phyloP scores from a whole-genome alignment of 129 eudicot genomes.

The Kitagawia praeruptora region DNA sequence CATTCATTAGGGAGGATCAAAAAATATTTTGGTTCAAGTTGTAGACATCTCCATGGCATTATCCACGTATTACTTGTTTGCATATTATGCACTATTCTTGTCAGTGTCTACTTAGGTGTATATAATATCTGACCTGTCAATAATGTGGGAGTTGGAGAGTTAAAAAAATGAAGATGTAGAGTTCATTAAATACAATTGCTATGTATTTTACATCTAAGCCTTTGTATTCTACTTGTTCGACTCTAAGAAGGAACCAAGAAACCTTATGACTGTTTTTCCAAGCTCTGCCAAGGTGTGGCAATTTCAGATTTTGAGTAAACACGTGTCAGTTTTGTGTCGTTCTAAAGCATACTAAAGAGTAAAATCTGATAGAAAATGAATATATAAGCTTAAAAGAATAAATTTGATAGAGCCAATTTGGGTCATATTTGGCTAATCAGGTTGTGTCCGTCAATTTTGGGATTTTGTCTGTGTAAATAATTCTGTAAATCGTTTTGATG shows the following conservation, averaged over 20 bases:
- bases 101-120: background rate
- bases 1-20: background rate
- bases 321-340: background rate
- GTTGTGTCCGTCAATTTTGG: background rate
- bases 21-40: background rate
- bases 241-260: background rate
- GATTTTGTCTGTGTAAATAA: background rate
- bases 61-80: background rate
- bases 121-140: background rate
- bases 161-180: background rate
- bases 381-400: too few species aligned
- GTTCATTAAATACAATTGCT: background rate
- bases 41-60: background rate
- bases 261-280: background rate
- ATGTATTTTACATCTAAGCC: background rate
- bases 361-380: too few species aligned
- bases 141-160: background rate
- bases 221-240: background rate
- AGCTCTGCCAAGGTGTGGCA: background rate
- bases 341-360: background rate
- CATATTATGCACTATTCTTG: background rate
- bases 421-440: background rate
- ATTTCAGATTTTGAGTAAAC: background rate
- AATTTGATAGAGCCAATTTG: background rate
- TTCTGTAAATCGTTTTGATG: background rate